These are phyloP conservation scores for Zea luxurians DNA, from an alignment of 176 grass and related monocot genomes.

Conservation along the genomic window DNA sequence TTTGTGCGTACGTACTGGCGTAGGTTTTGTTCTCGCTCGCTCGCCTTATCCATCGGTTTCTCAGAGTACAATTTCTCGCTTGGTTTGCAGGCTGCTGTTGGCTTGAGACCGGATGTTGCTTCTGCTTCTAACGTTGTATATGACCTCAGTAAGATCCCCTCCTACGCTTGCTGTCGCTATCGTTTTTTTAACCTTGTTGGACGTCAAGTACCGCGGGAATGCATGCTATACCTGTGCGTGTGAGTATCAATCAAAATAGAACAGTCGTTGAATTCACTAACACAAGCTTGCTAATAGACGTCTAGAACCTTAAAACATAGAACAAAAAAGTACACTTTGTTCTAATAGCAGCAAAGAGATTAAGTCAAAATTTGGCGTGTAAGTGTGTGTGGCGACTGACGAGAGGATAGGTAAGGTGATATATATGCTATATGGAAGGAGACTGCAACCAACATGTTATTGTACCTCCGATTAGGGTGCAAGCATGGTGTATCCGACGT, in stretches of 20 bases:
- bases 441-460: too few species aligned
- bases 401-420: too few species aligned
- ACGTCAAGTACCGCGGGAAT: background rate
- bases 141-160: too few species aligned
- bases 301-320: too few species aligned
- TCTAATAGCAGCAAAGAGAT: too few species aligned
- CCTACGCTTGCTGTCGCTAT: background rate
- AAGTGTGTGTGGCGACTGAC: too few species aligned
- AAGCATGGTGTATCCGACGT: too few species aligned
- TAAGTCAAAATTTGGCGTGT: too few species aligned
- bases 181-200: background rate
- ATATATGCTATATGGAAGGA: too few species aligned
- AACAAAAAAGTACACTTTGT: too few species aligned
- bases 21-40: background rate
- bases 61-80: background rate
- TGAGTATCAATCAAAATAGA: background rate
- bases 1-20: background rate
- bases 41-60: background rate
- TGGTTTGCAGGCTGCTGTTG: slow-evolving; percentile 23
- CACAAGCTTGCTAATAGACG: background rate
- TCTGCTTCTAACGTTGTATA: rapidly evolving
- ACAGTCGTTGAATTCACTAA: background rate
- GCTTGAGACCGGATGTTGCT: background rate
- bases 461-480: too few species aligned
- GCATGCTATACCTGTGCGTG: background rate